Conservation (phyloP, 768 basidiomycete genomes). For the Suillus sp. region DNA sequence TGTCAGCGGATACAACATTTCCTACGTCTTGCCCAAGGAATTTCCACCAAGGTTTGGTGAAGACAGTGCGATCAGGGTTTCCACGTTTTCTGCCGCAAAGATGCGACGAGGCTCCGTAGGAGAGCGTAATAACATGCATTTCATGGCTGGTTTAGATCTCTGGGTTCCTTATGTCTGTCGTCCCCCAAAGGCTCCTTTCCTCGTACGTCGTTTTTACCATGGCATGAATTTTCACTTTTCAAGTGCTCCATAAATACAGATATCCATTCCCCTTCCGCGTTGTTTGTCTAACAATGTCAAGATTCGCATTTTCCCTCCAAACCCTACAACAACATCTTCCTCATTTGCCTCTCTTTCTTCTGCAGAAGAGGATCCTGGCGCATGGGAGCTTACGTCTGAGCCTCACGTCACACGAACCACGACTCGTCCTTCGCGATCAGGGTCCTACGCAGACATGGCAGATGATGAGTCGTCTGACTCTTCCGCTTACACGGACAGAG, state of each 20-base stretch:
- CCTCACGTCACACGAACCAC: slow-evolving; percentile 67
- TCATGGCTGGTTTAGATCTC: slow-evolving; percentile 82
- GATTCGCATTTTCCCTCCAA: slow-evolving; percentile 72
- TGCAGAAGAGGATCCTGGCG: slow-evolving; percentile 63
- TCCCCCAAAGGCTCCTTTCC: slow-evolving; percentile 74
- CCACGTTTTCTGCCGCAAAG: slow-evolving; percentile 31
- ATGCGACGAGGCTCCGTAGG: slow-evolving; percentile 54
- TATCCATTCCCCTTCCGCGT: slow-evolving; percentile 76
- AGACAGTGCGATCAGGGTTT: slow-evolving; percentile 26
- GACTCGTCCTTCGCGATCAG: slow-evolving; percentile 52
- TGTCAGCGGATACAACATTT: slow-evolving; percentile 75
- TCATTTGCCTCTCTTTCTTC: slow-evolving; percentile 79
- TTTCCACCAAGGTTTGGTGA: slow-evolving; percentile 44
- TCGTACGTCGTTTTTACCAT: slow-evolving; percentile 45
- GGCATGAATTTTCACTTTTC: slow-evolving; percentile 15
- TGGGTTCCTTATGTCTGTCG: slow-evolving; percentile 67
- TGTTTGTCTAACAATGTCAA: slow-evolving; percentile 78
- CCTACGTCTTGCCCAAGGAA: slow-evolving; percentile 72
- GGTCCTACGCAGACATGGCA: slow-evolving; percentile 70
- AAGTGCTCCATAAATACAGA: slow-evolving; percentile 38
- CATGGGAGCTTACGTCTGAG: slow-evolving; percentile 79
- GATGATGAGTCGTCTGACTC: slow-evolving; percentile 85
- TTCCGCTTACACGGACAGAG: slow-evolving; percentile 47
- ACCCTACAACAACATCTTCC: slow-evolving; percentile 45
- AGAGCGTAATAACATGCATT: slow-evolving; percentile 63